phyloP scores from a whole-genome alignment of 768 basidiomycete genomes.

The Mycena latifolia region DNA sequence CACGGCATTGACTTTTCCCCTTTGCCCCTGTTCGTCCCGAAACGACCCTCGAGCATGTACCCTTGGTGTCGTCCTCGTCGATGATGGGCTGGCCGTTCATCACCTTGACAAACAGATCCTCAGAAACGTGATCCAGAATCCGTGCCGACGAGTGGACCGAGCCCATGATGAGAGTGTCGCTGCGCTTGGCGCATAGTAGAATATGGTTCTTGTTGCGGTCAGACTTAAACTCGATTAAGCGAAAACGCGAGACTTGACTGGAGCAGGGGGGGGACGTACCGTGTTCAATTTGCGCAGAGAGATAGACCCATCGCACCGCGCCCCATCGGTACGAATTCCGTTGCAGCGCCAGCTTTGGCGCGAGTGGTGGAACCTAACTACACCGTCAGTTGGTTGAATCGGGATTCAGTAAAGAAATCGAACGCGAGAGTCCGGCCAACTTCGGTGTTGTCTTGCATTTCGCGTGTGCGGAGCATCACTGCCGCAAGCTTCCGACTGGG shows the following conservation, averaged over 20 bases:
- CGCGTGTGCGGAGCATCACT: slow-evolving; percentile 12
- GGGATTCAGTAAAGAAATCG: not conserved
- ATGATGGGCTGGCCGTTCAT: slow-evolving; percentile 24
- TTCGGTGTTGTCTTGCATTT: slow-evolving; percentile 24
- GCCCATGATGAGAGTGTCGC: not conserved
- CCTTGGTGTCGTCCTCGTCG: slow-evolving; percentile 20
- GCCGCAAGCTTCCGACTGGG: slow-evolving; percentile 5
- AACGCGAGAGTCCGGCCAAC: slow-evolving; percentile 24
- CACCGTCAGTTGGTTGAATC: slow-evolving; percentile 3
- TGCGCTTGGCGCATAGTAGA: slow-evolving; percentile 22
- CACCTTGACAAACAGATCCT: slow-evolving; percentile 22
- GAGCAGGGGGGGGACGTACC: slow-evolving; percentile 4
- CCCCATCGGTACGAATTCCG: slow-evolving; percentile 2
- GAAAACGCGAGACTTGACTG: not conserved
- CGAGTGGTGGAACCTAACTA: slow-evolving; percentile 12
- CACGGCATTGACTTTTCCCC: slow-evolving; percentile 4
- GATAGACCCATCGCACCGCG: slow-evolving; percentile 14
- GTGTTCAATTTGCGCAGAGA: slow-evolving; percentile 16
- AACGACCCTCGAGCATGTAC: slow-evolving; percentile 23
- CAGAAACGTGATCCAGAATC: slow-evolving; percentile 24
- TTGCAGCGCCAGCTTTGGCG: slow-evolving; percentile 20
- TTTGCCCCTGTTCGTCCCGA: slow-evolving; percentile 21
- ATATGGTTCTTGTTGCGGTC: slow-evolving; percentile 22
- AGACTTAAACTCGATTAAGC: not conserved
- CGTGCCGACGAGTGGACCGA: slow-evolving; percentile 13